A percentile compares a stretch with the other conserved stretches of the same genome.
Evolutionary conservation across 1,284 basidiomycete species (phyloP).

Genomic region (Phellopilus nigrolimitatus): DNA sequence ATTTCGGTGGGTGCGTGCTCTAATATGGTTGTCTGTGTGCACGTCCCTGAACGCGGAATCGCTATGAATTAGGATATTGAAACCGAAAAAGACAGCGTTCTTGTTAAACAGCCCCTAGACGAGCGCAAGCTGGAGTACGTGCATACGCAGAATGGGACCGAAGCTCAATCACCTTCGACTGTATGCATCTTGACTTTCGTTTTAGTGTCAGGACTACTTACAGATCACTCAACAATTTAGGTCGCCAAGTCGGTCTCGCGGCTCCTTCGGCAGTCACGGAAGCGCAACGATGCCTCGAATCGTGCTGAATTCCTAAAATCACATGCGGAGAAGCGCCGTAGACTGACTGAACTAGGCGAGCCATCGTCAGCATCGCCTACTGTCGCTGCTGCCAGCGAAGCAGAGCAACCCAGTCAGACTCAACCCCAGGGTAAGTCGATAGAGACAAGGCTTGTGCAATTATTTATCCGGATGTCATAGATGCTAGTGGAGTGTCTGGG

Average conservation of each 20-base stretch:
- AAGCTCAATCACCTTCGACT: constrained; percentile 49
- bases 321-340: constrained; percentile 47
- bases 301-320: constrained; percentile 64
- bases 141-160: constrained; percentile 38
- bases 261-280: constrained; percentile 63
- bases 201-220: not conserved
- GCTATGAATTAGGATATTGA: too few relatives aligned
- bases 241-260: constrained; percentile 63
- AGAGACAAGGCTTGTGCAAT: too few relatives aligned
- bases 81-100: constrained; percentile 23
- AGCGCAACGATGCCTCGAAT: constrained; percentile 69
- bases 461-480: too few relatives aligned
- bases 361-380: not conserved
- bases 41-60: too few relatives aligned
- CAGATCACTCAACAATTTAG: constrained; percentile 33
- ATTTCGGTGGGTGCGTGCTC: constrained; percentile 55
- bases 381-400: not conserved
- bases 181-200: constrained; percentile 31
- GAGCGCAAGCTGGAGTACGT: constrained; percentile 63
- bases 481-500: not conserved
- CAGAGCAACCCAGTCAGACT: too few relatives aligned
- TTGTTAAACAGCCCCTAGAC: constrained; percentile 41
- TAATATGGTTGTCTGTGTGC: too few relatives aligned
- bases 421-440: too few relatives aligned
- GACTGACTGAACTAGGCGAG: constrained; percentile 24